phyloP scores from a whole-genome alignment of 768 basidiomycete species.

The Flagelloscypha sp. region DNA sequence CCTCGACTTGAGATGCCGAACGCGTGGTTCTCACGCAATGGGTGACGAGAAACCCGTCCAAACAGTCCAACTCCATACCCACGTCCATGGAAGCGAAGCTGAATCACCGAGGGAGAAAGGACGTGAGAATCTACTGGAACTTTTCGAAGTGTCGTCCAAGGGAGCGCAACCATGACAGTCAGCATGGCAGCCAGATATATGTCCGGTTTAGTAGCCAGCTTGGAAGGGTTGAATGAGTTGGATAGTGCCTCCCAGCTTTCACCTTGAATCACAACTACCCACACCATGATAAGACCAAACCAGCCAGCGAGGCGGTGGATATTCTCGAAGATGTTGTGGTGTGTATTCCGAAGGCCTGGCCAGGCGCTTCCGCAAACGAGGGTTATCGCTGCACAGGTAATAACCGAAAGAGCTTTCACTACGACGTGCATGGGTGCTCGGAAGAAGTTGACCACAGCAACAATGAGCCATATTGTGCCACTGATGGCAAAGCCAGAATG shows the following conservation, averaged over 20 bases:
- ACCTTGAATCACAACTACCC: background rate
- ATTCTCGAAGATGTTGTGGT: conserved; percentile 78
- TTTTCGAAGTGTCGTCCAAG: conserved; percentile 1
- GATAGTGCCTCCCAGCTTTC: background rate
- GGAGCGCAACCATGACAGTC: background rate
- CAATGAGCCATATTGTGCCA: conserved; percentile 61
- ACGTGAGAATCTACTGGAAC: background rate
- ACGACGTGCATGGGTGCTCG: conserved; percentile 42
- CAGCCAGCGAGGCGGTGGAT: conserved; percentile 77
- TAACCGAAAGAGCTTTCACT: conserved; percentile 51
- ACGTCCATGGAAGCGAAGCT: background rate
- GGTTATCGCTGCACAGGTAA: conserved; percentile 49
- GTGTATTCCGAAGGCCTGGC: conserved; percentile 73
- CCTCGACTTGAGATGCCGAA: background rate
- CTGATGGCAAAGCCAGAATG: conserved; percentile 71
- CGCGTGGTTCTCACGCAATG: background rate
- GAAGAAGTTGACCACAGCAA: conserved; percentile 53
- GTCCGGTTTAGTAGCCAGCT: background rate
- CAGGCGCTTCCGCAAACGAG: conserved; percentile 58
- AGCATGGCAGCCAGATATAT: background rate
- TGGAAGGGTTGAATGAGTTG: background rate
- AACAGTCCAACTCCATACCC: background rate
- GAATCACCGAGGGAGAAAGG: background rate
- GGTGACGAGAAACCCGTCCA: background rate
- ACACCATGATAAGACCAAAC: conserved; percentile 36